phyloP scores from a whole-genome alignment of 2,329 filamentous ascomycete genomes.

The Sporothrix globosa region DNA sequence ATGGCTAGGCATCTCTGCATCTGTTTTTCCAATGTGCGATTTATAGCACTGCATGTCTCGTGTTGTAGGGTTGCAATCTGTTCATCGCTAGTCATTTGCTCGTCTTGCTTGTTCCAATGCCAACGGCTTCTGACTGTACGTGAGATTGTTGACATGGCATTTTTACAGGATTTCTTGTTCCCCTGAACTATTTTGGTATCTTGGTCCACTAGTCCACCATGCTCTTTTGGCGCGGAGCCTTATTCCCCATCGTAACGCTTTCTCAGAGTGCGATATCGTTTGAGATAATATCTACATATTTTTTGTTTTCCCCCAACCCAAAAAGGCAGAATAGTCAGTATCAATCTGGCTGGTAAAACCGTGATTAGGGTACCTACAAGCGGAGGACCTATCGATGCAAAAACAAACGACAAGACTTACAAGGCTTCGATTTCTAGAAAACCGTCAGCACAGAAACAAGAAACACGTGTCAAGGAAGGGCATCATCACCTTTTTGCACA shows the following conservation, averaged over 20 bases:
- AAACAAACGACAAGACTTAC: constrained; percentile 58
- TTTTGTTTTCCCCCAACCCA: no score
- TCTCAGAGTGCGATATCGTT: constrained; percentile 82
- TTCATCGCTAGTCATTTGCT: neutral
- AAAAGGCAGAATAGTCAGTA: neutral
- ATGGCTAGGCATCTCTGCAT: neutral
- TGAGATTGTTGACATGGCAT: no score
- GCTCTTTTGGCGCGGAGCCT: no score
- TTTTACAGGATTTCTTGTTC: no score
- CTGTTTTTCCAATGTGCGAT: constrained; percentile 1
- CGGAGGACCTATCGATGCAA: no score
- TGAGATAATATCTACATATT: constrained; percentile 78
- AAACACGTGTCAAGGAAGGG: neutral
- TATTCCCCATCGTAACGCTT: constrained; percentile 69
- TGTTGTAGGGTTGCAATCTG: neutral
- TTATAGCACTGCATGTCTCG: neutral
- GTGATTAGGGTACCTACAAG: no score
- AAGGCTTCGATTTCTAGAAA: constrained; percentile 81
- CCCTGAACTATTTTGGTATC: no score
- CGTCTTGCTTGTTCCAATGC: neutral
- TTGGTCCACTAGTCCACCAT: no score
- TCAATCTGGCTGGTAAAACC: no score
- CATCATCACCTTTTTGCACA: constrained; percentile 76
- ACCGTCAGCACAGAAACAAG: constrained; percentile 26
- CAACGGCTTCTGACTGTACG: neutral